Evolutionary conservation across 1,284 basidiomycete species (phyloP), one percentile per base, ranked within the genome.

Genomic region (Boletus nobilissimus): DNA sequence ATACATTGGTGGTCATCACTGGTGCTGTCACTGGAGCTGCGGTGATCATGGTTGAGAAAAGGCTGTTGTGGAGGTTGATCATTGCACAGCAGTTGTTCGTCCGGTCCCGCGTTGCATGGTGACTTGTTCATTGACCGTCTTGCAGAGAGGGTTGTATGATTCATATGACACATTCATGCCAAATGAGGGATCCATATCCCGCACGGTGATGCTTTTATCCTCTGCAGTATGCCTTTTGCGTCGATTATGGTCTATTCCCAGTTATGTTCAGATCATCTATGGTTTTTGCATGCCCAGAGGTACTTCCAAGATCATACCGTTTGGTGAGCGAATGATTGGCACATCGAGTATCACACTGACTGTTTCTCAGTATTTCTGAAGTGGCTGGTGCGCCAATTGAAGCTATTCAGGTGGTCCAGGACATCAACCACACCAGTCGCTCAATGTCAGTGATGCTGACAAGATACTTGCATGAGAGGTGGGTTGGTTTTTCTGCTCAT

Each of bases 51-150:
- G 96, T 94, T 84, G 97, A 99, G 88, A 95, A 92, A 82, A 90
- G 89, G n/a, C 51, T 26, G 76, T 90, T 90, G 5, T 88, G 95
- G 65, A 89, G 96, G 76, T 88, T 90, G 6, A 91, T 92, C 24
- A 95, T 99, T 77, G 95, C 95, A 0, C 97, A 99, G 82, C 97
- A 99, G 88, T 88, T 97, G 81, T 96, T 97, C 85, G 96, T 97
- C 71, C 91, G 95, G 94, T 94, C 9, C 36, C 5, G 5, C 8
- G 24, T 68, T 40, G 46, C 24, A 40, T 14, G 22, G 18, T 38
- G 63, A 29, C 40, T 43, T 32, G 32, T 69, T 40, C 75, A 18
- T 24, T 80, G 60, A 80, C n/a, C 71, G 29, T 67, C 74, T 63
- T 70, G 11, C 75, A 96, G 95, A 70, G 96, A 43, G 40, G 97